Evolutionary conservation across 768 basidiomycete species (phyloP).

Genomic region (Lactifluus hygrophoroides): DNA sequence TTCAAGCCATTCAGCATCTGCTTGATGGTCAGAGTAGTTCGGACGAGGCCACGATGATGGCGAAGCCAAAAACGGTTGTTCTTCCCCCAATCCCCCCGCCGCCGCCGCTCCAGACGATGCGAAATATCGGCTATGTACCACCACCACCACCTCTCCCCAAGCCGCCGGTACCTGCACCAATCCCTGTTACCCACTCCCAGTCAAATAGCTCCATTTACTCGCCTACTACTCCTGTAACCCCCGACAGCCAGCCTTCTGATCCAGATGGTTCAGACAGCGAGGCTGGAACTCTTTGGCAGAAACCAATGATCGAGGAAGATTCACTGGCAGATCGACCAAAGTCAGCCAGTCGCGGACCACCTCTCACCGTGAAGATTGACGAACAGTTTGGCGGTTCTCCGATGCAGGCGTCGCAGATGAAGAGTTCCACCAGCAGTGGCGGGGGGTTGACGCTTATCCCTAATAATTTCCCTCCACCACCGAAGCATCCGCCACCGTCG

Average conservation of each 20-base stretch:
- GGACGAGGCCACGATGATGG: slow-evolving; percentile 15
- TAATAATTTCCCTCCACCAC: slow-evolving; percentile 22
- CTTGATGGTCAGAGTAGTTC: slow-evolving; percentile 14
- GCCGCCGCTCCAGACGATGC: slow-evolving; percentile 10
- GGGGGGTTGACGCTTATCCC: slow-evolving; percentile 32
- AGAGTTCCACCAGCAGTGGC: slow-evolving; percentile 20
- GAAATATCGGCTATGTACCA: slow-evolving; percentile 16
- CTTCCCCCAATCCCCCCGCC: slow-evolving; percentile 19
- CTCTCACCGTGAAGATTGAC: slow-evolving; percentile 20
- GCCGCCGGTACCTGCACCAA: slow-evolving; percentile 1
- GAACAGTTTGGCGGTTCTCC: slow-evolving; percentile 22
- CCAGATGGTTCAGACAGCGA: slow-evolving; percentile 46
- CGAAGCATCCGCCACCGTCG: slow-evolving; percentile 23
- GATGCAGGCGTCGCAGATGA: slow-evolving; percentile 23
- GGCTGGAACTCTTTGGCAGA: slow-evolving; percentile 40
- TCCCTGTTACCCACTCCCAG: slow-evolving; percentile 3
- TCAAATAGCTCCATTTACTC: background rate
- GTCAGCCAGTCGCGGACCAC: slow-evolving; percentile 17
- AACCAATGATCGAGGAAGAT: slow-evolving; percentile 27
- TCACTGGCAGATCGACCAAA: slow-evolving; percentile 2
- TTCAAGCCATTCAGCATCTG: slow-evolving; percentile 13
- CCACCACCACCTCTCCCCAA: slow-evolving; percentile 18
- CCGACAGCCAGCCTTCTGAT: slow-evolving; percentile 16
- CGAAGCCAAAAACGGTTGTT: slow-evolving; percentile 11
- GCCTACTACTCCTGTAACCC: slow-evolving; percentile 12